phyloP scores from a whole-genome alignment of 2,329 filamentous ascomycete genomes.

The Xylariaceae sp. region DNA sequence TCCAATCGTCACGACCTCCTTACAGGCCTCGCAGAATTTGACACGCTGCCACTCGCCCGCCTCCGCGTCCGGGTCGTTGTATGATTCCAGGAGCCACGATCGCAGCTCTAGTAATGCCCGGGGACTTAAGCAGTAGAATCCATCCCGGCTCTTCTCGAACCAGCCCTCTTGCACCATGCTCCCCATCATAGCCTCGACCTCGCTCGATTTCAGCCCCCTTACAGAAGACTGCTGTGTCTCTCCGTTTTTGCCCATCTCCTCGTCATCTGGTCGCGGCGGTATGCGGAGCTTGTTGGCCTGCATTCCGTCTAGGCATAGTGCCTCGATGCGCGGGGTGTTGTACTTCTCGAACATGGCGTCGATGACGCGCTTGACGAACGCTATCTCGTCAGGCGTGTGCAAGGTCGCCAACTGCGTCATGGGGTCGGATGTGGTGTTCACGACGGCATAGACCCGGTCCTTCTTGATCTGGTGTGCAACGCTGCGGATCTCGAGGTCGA shows the following conservation, averaged over 20 bases:
- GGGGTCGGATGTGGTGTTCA: constrained; percentile 83
- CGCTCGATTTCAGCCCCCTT: constrained; percentile 65
- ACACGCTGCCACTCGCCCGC: constrained; percentile 66
- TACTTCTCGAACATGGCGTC: constrained; percentile 89
- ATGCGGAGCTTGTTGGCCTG: constrained; percentile 70
- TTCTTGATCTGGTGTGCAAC: constrained; percentile 64
- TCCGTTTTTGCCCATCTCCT: constrained; percentile 30
- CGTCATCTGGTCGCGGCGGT: constrained; percentile 38
- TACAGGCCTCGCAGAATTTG: constrained; percentile 84
- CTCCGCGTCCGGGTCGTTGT: constrained; percentile 70
- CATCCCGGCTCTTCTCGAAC: constrained; percentile 69
- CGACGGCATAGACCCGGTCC: constrained; percentile 71
- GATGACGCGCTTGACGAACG: constrained; percentile 81
- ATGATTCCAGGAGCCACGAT: constrained; percentile 80
- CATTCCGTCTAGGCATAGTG: constrained; percentile 76
- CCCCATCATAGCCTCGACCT: constrained; percentile 70
- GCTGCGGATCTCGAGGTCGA: constrained; percentile 84
- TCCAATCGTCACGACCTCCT: constrained; percentile 81
- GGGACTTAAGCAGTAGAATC: constrained; percentile 73
- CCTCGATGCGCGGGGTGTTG: constrained; percentile 75
- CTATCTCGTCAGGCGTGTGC: constrained; percentile 77
- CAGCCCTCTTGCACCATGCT: constrained; percentile 75
- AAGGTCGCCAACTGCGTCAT: constrained; percentile 84
- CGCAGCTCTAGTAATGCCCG: constrained; percentile 81
- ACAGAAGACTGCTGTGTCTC: constrained; percentile 32